A percentile compares a stretch with the other conserved stretches of the same genome.
Conservation (phyloP, 192 early-diverging fungal species). For the Backusella psychrophila region DNA sequence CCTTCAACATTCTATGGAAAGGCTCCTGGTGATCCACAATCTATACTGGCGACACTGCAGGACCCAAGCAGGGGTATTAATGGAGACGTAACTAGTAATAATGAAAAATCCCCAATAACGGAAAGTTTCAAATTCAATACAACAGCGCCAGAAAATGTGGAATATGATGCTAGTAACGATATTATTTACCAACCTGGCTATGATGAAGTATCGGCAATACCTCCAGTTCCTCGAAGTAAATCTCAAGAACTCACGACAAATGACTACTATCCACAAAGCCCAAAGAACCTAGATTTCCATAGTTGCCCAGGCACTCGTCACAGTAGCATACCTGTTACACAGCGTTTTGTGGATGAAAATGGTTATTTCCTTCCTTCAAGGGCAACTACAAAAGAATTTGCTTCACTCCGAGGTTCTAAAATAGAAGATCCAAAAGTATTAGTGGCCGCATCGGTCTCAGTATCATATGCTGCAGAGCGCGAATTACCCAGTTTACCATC, state of each 20-base stretch:
- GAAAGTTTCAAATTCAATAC: background rate
- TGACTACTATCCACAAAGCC: background rate
- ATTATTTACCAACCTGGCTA: background rate
- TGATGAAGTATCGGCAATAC: background rate
- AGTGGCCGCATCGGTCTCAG: background rate
- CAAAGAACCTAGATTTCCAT: background rate
- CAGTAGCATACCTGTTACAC: background rate
- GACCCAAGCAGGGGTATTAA: background rate
- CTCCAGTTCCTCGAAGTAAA: background rate
- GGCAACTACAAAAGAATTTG: background rate
- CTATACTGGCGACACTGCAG: constrained; percentile 27
- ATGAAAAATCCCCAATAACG: background rate
- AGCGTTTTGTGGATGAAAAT: background rate
- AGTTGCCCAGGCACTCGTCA: background rate
- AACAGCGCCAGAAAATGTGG: background rate
- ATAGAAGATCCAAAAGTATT: background rate
- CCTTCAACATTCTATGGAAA: constrained; percentile 33
- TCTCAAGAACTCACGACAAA: background rate
- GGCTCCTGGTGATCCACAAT: constrained; percentile 28
- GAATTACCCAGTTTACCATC: background rate
- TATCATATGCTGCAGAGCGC: background rate
- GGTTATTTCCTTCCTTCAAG: background rate
- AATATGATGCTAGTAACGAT: background rate
- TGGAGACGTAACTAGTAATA: background rate
- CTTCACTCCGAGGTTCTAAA: background rate